Conservation (phyloP, 192 early-diverging fungal genomes). For the Diversispora epigaea region DNA sequence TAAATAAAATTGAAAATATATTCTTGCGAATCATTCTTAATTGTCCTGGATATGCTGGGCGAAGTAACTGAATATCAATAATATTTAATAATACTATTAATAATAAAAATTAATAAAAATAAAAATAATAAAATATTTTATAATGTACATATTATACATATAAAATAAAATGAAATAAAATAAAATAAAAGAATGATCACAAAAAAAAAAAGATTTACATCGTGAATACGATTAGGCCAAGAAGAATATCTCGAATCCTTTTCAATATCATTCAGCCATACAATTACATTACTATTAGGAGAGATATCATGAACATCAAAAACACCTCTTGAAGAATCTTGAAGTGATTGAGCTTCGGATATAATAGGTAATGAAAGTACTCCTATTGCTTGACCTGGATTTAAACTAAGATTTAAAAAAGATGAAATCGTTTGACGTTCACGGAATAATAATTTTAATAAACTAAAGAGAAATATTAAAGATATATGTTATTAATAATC, state of each 20-base stretch:
- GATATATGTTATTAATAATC: neutral
- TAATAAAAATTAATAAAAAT: no score
- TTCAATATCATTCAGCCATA: slow-evolving; percentile 94
- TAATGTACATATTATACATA: neutral
- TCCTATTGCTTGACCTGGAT: slow-evolving; percentile 42
- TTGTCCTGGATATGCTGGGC: slow-evolving; percentile 66
- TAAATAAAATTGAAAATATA: slow-evolving; percentile 70
- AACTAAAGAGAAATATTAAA: slow-evolving; percentile 33
- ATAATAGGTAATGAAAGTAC: slow-evolving; percentile 35
- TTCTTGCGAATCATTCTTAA: slow-evolving; percentile 78
- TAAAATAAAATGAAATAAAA: no score
- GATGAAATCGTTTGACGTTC: slow-evolving; percentile 53
- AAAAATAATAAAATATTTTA: neutral
- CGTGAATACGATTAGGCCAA: slow-evolving; percentile 60
- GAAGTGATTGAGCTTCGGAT: slow-evolving; percentile 23
- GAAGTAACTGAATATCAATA: slow-evolving; percentile 49
- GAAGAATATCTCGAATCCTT: slow-evolving; percentile 71
- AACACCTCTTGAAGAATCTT: slow-evolving; percentile 38
- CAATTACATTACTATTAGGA: slow-evolving; percentile 48
- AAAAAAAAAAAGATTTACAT: slow-evolving; percentile 14
- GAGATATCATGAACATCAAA: slow-evolving; percentile 80
- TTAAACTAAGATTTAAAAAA: slow-evolving; percentile 48
- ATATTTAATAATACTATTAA: neutral
- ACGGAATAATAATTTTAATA: slow-evolving; percentile 58
- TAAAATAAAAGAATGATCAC: neutral